Conservation (phyloP, 768 basidiomycete genomes). For the Termitomyces titanicus region DNA sequence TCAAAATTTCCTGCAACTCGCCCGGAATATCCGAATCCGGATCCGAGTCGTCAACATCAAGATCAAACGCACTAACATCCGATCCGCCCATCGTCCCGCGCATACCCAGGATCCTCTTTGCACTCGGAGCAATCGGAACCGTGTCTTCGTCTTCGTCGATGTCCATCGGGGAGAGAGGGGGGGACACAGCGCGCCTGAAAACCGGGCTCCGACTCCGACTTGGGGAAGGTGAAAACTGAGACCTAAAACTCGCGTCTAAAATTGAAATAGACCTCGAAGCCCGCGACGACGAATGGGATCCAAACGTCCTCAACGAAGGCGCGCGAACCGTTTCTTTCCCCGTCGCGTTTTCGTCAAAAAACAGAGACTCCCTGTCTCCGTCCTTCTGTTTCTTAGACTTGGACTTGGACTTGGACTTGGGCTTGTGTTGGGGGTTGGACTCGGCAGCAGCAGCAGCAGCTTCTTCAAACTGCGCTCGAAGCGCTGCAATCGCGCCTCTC, state of each 20-base stretch:
- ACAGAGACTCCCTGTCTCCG: neutral
- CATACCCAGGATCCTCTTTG: slow-evolving; percentile 57
- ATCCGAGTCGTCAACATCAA: slow-evolving; percentile 51
- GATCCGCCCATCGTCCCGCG: slow-evolving; percentile 67
- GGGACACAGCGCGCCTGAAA: slow-evolving; percentile 29
- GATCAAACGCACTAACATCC: slow-evolving; percentile 40
- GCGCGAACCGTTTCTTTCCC: slow-evolving; percentile 22
- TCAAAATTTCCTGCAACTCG: slow-evolving; percentile 64
- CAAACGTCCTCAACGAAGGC: slow-evolving; percentile 38
- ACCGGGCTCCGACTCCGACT: slow-evolving; percentile 24
- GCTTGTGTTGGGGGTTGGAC: too few species aligned
- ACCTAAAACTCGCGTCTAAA: slow-evolving; percentile 1
- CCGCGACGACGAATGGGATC: slow-evolving; percentile 25
- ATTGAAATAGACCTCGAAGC: slow-evolving; percentile 6
- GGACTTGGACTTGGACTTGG: too few species aligned
- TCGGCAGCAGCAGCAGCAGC: neutral
- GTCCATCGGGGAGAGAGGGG: slow-evolving; percentile 13
- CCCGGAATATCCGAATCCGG: slow-evolving; percentile 81
- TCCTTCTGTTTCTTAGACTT: too few species aligned
- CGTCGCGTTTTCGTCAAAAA: neutral
- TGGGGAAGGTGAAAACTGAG: neutral
- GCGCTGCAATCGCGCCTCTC: slow-evolving; percentile 16
- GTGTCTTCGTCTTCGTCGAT: slow-evolving; percentile 18
- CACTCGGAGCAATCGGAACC: slow-evolving; percentile 43
- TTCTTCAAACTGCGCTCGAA: slow-evolving; percentile 20